Evolutionary conservation across 352 stramenopile species (phyloP), one percentile per base, ranked within the genome.

Genomic region (Pythium biforme): DNA sequence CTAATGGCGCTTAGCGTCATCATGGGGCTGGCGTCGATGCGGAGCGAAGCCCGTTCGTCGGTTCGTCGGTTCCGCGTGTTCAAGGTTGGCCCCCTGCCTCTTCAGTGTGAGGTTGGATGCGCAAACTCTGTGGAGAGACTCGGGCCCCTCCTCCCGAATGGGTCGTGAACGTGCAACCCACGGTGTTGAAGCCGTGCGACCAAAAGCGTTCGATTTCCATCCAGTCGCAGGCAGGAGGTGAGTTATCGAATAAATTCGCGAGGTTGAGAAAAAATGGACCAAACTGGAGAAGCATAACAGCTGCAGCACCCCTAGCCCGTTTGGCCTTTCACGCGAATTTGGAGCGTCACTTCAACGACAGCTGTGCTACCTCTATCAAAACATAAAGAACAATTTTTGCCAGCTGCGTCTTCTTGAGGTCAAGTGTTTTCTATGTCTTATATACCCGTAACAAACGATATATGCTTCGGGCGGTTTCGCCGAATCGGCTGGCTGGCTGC

Each of bases 271-370:
- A 58, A 58, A 58, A 58, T 49, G 34, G 52, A 58, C 52, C 50
- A 57, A 57, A 57, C 48, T 8, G 0, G 31, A n/a, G 27, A 55
- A 55, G 26, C 29, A 46, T 31, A 14, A 5, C 34, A 37, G 15
- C 26, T 55, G 49, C 52, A 39, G 25, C 37, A 37, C 29, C 52
- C 52, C 52, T 58, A 58, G 2, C 52, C 52, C 52, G 34, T 41
- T 5, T 11, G 14, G 12, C 34, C 41, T 48, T 47, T 48, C 23
- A 48, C 34, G n/a, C 33, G 40, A 55, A 37, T 40, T 23, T 55
- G 31, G 55, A 34, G 55, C 55, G 55, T 62, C 55, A 62, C 46
- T 55, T 55, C 55, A 62, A 55, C 45, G 55, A 62, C 55, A 40
- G 49, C 17, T 31, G 19, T 15, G 12, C 26, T 6, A 47, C 50